Conservation (phyloP, 73 alveolate genomes). For the Paramecium sonneborni region DNA sequence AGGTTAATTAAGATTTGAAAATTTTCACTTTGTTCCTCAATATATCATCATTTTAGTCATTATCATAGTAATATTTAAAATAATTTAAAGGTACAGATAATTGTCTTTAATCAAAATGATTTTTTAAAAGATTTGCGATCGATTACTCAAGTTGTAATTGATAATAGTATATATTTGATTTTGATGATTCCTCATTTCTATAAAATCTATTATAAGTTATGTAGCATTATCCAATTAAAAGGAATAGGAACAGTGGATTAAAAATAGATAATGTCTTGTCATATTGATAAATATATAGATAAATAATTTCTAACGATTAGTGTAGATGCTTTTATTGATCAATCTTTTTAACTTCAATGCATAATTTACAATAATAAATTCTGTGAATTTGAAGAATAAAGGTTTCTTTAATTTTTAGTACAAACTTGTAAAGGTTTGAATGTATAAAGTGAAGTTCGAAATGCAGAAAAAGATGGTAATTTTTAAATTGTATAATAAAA, state of each 20-base stretch:
- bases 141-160: not conserved
- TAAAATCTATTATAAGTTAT: not conserved
- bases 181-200: constrained; percentile 14
- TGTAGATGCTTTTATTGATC: not conserved
- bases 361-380: not conserved
- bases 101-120: not conserved
- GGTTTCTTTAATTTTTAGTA: not conserved
- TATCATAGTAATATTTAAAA: not conserved
- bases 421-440: not conserved
- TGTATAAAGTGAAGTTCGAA: not conserved
- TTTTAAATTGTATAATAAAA: not conserved
- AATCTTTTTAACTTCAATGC: not conserved
- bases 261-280: not conserved
- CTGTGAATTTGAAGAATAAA: not conserved
- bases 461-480: not conserved
- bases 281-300: not conserved
- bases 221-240: not conserved
- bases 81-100: not conserved
- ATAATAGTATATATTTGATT: not conserved
- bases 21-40: not conserved
- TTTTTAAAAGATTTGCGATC: not conserved
- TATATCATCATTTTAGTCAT: not conserved
- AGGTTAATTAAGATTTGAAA: not conserved
- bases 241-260: not conserved
- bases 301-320: not conserved